Percentiles rank a stretch among this genome's conserved stretches.
phyloP scores from a whole-genome alignment of 768 basidiomycete genomes.

The Serendipita indica region DNA sequence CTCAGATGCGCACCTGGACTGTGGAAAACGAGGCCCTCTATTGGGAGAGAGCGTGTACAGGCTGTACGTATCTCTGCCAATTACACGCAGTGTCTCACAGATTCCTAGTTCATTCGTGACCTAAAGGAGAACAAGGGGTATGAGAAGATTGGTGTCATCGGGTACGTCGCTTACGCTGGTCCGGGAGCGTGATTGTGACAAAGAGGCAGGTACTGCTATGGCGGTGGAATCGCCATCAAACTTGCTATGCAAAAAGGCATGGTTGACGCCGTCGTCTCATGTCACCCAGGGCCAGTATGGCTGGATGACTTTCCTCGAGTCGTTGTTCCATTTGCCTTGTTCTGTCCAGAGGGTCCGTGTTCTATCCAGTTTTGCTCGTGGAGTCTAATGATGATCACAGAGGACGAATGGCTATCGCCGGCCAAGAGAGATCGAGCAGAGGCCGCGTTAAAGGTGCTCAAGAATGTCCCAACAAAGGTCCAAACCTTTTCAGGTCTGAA shows the following conservation, averaged over 20 bases:
- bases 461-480: background rate
- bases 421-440: background rate
- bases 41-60: background rate
- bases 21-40: background rate
- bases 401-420: slow-evolving; percentile 12
- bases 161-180: slow-evolving; percentile 18
- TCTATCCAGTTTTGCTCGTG: background rate
- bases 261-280: slow-evolving; percentile 26
- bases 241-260: slow-evolving; percentile 23
- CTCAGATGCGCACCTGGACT: background rate
- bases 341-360: background rate
- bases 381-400: background rate
- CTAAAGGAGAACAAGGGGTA: slow-evolving; percentile 29
- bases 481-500: background rate
- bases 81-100: slow-evolving; percentile 20
- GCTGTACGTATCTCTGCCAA: background rate
- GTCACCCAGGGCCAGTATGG: slow-evolving; percentile 26
- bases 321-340: background rate
- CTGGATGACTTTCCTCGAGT: slow-evolving; percentile 12
- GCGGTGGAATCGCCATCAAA: slow-evolving; percentile 22
- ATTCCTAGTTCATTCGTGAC: slow-evolving; percentile 23
- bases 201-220: slow-evolving; percentile 26
- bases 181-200: background rate
- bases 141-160: slow-evolving; percentile 29
- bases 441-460: background rate